Evolutionary conservation across 352 stramenopile species (phyloP).

Genomic region (Phytopythium boreale): DNA sequence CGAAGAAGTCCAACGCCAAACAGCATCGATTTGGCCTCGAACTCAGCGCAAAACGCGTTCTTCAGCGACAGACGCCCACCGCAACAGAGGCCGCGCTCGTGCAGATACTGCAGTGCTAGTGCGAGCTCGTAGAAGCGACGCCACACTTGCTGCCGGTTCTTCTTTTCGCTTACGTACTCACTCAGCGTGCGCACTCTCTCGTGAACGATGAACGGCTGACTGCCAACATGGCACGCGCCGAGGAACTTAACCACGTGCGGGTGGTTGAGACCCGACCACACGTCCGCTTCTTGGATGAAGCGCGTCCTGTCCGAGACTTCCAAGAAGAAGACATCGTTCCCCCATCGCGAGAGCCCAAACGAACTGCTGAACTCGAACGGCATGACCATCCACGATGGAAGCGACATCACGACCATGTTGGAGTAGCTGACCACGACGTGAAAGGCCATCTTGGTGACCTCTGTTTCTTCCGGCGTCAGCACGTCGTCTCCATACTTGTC

Average conservation of each 20-base stretch:
- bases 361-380: slow-evolving; percentile 1
- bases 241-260: slow-evolving; percentile 17
- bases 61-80: neutral
- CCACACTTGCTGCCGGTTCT: neutral
- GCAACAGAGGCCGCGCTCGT: neutral
- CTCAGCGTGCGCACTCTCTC: neutral
- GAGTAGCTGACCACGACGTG: neutral
- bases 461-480: neutral
- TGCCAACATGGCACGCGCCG: slow-evolving; percentile 14
- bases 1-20: neutral
- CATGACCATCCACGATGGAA: neutral
- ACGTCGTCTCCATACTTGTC: neutral
- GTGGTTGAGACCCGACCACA: slow-evolving; percentile 10
- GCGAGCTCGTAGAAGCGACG: neutral
- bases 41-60: neutral
- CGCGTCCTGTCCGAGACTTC: neutral
- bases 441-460: neutral
- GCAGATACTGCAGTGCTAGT: neutral
- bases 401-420: neutral
- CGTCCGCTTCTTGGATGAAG: neutral
- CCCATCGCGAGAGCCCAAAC: neutral
- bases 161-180: neutral
- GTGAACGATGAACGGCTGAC: slow-evolving; percentile 1
- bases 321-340: neutral
- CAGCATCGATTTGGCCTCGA: neutral